Base-by-base conservation (phyloP, 2,329 filamentous ascomycete genomes). In the Beauveria pseudobassiana region DNA sequence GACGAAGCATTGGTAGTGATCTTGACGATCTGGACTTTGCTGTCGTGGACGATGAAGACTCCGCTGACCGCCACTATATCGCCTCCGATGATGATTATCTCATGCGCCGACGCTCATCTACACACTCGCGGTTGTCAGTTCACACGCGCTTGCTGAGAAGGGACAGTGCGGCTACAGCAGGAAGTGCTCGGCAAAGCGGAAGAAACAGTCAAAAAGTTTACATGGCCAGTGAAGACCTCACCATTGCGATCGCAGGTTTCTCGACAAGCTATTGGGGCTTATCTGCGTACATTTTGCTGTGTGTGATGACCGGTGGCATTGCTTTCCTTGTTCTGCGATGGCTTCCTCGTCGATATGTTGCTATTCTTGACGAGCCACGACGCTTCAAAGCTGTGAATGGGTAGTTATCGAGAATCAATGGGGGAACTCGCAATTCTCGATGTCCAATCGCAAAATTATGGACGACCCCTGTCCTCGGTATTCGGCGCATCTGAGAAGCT, bases 351-450 rank as follows among this genome's bases (percentile, higher is more conserved):
- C 96, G 91, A 91, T 87, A 90, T 68, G 87, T 98, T 55, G 82
- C 82, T 54, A 72, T 98, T 48, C 80, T 90, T 46, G 95, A 30
- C 82, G 78, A 59, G 77, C 86, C 5, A 84, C 84, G 18, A 80
- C 90, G 2, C 78, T 99, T 34, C 81, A 82, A 59, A 84, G 89
- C 60, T 95, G 91, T 69, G 82, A 90, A 63, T 99, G 96, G 95
- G 88, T 96, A 49, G 93, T 96, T 30, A 84, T 98, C 65, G 95
- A 97, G 82, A 97, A 99, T 70, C 92, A 98, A 81, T 98, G 95
- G 93, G 89, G 55, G 93, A 98, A 74, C 89, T 98, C 73, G 81
- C 83, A 14, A 84, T 95, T n/a, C 84, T 96, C 69, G 71, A 86
- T 55, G 81, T 98, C 14, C 80, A 81, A 43, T 75, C 73, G 18